phyloP scores from a whole-genome alignment of 306 rosid genomes.

The Aeschynomene evenia region DNA sequence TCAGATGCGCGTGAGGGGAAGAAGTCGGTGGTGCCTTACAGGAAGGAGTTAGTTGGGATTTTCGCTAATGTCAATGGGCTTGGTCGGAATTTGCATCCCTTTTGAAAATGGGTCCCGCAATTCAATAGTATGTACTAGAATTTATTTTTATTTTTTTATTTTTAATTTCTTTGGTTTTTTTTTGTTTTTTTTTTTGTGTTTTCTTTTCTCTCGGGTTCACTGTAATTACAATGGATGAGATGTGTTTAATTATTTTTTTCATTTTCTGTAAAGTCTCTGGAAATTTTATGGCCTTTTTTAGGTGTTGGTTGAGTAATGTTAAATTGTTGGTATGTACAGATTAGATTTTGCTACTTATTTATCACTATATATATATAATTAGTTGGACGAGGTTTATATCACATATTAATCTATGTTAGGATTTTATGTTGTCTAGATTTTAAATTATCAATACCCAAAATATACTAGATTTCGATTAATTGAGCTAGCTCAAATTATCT shows the following conservation, averaged over 20 bases:
- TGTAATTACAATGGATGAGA: neutral
- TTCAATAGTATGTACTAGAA: neutral
- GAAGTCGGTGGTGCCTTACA: conserved; percentile 46
- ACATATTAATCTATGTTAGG: no score
- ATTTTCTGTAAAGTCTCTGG: neutral
- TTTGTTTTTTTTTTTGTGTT: neutral
- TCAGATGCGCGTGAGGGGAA: conserved; percentile 3
- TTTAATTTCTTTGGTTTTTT: neutral
- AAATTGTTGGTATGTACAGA: no score
- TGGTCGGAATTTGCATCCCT: conserved; percentile 63
- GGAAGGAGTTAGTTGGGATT: conserved; percentile 59
- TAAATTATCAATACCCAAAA: no score
- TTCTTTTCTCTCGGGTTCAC: neutral
- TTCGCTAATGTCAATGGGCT: conserved; percentile 64
- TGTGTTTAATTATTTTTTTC: neutral
- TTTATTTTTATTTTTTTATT: neutral
- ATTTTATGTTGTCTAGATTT: no score
- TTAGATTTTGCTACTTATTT: no score
- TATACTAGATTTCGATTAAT: no score
- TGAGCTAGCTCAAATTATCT: no score
- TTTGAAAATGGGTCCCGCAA: conserved; percentile 34
- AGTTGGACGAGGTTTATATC: no score
- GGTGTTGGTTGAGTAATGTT: no score
- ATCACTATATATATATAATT: no score
- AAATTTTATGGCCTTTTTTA: neutral